Evolutionary conservation across 331 rosid species (phyloP).

Genomic region (Rosa hybrid): DNA sequence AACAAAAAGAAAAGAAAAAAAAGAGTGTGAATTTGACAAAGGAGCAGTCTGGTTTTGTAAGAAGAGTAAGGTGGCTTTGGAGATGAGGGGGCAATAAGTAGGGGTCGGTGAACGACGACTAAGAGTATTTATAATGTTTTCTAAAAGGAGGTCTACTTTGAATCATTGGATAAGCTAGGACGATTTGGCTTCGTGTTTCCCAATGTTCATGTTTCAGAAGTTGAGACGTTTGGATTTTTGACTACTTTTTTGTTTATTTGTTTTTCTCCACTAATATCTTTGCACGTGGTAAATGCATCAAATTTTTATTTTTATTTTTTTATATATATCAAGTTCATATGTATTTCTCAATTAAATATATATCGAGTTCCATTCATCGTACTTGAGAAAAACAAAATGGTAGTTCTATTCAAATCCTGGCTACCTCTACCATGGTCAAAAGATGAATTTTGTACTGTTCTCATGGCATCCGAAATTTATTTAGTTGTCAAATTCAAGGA

Average conservation of each 20-base stretch:
- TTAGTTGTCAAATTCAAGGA: no score
- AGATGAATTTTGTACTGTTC: no score
- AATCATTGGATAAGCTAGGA: neutral
- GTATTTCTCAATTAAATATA: no score
- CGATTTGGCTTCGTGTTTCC: neutral
- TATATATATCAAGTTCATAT: no score
- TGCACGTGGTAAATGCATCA: neutral
- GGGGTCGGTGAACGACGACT: neutral
- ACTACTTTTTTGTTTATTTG: neutral
- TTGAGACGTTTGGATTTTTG: neutral
- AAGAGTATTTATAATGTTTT: neutral
- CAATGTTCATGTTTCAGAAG: neutral
- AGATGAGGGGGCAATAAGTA: neutral
- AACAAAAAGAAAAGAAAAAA: no score
- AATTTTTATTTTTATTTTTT: no score
- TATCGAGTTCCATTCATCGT: no score
- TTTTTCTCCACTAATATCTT: neutral
- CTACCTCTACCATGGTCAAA: no score
- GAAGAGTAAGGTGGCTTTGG: neutral
- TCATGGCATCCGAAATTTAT: no score
- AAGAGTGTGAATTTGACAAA: neutral
- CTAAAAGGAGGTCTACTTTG: neutral
- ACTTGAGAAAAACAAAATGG: no score
- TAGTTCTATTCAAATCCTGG: no score
- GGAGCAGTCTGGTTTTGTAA: constrained; percentile 1